Percentiles rank a stretch among this genome's conserved stretches.
phyloP scores from a whole-genome alignment of 192 early-diverging fungal species.

The Entomortierella lignicola region DNA sequence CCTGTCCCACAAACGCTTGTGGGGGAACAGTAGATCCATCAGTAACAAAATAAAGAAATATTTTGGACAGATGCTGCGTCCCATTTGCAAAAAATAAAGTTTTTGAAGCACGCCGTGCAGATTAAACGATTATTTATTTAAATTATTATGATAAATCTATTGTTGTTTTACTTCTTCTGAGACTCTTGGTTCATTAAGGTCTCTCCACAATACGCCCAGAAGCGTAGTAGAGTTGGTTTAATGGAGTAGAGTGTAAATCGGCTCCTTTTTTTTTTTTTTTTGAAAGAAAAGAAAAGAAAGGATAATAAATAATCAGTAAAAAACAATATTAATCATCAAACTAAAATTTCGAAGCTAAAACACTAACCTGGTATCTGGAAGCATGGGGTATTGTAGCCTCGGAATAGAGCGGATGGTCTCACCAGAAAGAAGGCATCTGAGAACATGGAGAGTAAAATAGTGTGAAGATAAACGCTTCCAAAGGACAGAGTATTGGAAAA shows the following conservation, averaged over 20 bases:
- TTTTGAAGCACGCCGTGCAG: too few species aligned
- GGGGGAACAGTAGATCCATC: too few species aligned
- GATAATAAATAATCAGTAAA: background rate
- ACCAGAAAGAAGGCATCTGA: conserved; percentile 82
- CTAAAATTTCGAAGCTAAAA: background rate
- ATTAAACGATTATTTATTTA: too few species aligned
- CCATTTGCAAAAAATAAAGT: too few species aligned
- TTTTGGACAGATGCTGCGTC: too few species aligned
- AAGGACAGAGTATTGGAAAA: conserved; percentile 93
- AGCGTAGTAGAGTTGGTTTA: conserved; percentile 25
- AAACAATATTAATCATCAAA: background rate
- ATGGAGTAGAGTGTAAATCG: conserved; percentile 39
- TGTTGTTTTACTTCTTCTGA: background rate
- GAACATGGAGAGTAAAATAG: conserved; percentile 82
- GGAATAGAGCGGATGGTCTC: conserved; percentile 85
- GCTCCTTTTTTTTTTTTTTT: too few species aligned
- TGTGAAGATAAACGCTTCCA: conserved; percentile 81
- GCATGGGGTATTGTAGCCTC: conserved; percentile 82
- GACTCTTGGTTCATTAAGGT: conserved; percentile 19
- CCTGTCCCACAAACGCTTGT: too few species aligned
- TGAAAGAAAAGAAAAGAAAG: background rate
- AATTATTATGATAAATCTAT: too few species aligned
- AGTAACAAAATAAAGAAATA: too few species aligned
- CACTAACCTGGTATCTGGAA: conserved; percentile 69
- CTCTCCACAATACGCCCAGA: conserved; percentile 44